Evolutionary conservation across 768 basidiomycete species (phyloP).

Genomic region (Fibroporia radiculosa): DNA sequence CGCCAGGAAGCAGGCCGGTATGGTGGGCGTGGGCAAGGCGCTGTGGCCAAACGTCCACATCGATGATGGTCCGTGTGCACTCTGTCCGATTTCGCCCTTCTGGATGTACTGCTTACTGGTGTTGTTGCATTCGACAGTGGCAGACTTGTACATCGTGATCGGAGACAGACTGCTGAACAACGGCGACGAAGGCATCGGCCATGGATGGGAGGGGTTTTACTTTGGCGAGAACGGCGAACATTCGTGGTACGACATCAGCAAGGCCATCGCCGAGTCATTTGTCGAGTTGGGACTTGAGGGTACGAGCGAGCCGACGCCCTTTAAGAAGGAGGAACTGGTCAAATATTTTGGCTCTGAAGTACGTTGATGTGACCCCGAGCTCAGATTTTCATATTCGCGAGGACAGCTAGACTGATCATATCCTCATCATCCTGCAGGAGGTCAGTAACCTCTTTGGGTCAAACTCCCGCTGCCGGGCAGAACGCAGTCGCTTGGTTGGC

Average conservation of each 20-base stretch:
- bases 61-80: constrained; percentile 36
- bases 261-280: constrained; percentile 28
- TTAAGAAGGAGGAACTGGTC: constrained; percentile 38
- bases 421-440: constrained; percentile 23
- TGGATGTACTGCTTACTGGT: not conserved
- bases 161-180: constrained; percentile 29
- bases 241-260: constrained; percentile 25
- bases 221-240: constrained; percentile 28
- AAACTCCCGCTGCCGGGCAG: constrained; percentile 20
- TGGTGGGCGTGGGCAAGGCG: constrained; percentile 51
- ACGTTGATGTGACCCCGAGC: not conserved
- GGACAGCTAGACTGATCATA: not conserved
- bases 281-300: constrained; percentile 22
- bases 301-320: constrained; percentile 35
- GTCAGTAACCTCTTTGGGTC: constrained; percentile 23
- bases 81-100: not conserved
- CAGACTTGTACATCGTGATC: constrained; percentile 34
- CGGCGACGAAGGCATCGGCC: constrained; percentile 20
- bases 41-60: constrained; percentile 54
- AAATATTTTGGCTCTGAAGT: constrained; percentile 13
- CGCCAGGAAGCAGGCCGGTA: constrained; percentile 40
- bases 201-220: constrained; percentile 29
- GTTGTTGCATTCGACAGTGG: constrained; percentile 24
- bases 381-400: not conserved
- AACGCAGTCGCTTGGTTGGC: constrained; percentile 24